Percentiles rank a stretch among this genome's conserved stretches.
These are phyloP conservation scores for Aaosphaeria arxii DNA, from an alignment of 2,329 filamentous ascomycete genomes.

Conservation along the genomic window DNA sequence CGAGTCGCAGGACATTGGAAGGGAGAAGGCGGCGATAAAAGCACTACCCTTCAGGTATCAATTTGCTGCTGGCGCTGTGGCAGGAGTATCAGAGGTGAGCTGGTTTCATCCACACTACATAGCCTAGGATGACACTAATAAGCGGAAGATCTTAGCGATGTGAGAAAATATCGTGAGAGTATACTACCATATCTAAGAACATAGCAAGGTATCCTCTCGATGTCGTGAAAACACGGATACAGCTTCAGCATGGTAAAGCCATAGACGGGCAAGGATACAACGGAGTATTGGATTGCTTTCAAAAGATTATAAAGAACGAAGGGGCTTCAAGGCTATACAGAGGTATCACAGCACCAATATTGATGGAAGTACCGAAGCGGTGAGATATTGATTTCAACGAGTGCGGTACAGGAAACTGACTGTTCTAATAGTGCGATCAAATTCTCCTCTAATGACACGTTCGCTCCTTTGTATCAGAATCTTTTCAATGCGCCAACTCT, in stretches of 20 bases:
- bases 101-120: not conserved
- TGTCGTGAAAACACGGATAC: slow-evolving; percentile 30
- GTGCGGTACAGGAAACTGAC: not conserved
- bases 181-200: slow-evolving; percentile 11
- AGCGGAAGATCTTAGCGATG: slow-evolving; percentile 21
- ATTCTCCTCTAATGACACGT: slow-evolving; percentile 30
- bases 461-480: slow-evolving; percentile 20
- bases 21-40: not conserved
- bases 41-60: slow-evolving; percentile 26
- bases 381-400: not conserved
- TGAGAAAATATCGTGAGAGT: slow-evolving; percentile 6
- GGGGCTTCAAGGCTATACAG: slow-evolving; percentile 21
- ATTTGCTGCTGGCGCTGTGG: slow-evolving; percentile 25
- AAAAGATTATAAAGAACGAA: slow-evolving; percentile 24
- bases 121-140: not conserved
- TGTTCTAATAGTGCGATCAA: slow-evolving; percentile 18
- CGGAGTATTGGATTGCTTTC: slow-evolving; percentile 27
- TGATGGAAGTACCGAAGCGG: slow-evolving; percentile 30
- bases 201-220: slow-evolving; percentile 32
- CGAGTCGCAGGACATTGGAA: too few relatives aligned
- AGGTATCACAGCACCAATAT: slow-evolving; percentile 28
- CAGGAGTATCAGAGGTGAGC: slow-evolving; percentile 18
- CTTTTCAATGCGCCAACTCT: slow-evolving; percentile 16
- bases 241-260: slow-evolving; percentile 23
- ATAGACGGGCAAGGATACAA: slow-evolving; percentile 19